Evolutionary conservation across 768 basidiomycete species (phyloP).

Genomic region (Lactarius hatsudake): DNA sequence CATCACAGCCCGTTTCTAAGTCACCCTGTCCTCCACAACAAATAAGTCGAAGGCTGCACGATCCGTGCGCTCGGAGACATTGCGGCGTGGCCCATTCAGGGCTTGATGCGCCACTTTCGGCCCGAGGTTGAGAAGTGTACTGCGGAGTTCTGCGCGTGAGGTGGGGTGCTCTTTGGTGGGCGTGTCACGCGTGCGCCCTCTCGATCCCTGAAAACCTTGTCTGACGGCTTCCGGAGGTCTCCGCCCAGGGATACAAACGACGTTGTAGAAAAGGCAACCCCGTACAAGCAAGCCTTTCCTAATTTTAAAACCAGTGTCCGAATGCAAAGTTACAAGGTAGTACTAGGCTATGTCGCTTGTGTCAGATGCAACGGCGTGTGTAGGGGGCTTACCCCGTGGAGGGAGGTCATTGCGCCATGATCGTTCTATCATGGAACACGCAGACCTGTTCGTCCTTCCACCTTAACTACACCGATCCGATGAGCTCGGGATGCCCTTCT

Average conservation of each 20-base stretch:
- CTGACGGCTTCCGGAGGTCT: conserved; percentile 41
- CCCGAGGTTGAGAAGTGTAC: conserved; percentile 92
- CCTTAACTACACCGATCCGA: background rate
- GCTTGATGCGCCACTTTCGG: conserved; percentile 95
- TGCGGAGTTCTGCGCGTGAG: conserved; percentile 66
- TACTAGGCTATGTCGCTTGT: background rate
- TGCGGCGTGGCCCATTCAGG: conserved; percentile 99
- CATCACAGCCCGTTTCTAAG: background rate
- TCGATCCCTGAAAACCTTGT: conserved; percentile 78
- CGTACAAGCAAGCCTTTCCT: background rate
- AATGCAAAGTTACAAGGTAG: conserved; percentile 1
- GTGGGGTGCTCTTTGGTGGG: conserved; percentile 87
- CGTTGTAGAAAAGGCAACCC: too few species aligned
- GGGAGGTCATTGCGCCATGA: background rate
- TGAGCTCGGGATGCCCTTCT: background rate
- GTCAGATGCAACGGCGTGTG: background rate
- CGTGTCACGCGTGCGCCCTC: conserved; percentile 60
- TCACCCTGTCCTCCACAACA: conserved; percentile 43
- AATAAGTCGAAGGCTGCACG: conserved; percentile 94
- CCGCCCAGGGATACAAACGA: conserved; percentile 19
- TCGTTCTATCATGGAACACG: background rate
- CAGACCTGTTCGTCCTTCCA: background rate
- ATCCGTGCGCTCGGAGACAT: conserved; percentile 97
- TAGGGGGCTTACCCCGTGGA: background rate
- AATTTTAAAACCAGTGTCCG: background rate